These are phyloP conservation scores for Diaporthe amygdali DNA, from an alignment of 2,329 filamentous ascomycete species.

Conservation along the genomic window DNA sequence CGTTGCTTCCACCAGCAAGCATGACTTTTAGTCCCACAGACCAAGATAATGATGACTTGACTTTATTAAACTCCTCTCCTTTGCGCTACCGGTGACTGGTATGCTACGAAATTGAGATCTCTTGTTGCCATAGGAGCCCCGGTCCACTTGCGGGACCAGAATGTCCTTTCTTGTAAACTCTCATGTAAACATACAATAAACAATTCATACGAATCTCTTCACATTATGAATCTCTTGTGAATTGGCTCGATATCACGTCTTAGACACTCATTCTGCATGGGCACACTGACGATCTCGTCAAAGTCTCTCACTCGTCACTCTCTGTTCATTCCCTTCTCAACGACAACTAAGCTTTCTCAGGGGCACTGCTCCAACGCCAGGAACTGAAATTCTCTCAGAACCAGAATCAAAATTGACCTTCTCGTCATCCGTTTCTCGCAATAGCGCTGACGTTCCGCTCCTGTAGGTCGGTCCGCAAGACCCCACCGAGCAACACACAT, in stretches of 20 bases:
- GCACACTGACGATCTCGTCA: not conserved
- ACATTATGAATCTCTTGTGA: not conserved
- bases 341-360: not conserved
- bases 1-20: not conserved
- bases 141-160: not conserved
- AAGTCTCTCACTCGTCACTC: not conserved
- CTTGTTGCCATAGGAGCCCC: not conserved
- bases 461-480: not conserved
- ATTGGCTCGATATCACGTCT: not conserved
- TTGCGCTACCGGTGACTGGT: not conserved
- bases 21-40: not conserved
- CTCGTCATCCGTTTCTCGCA: not conserved
- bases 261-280: not conserved
- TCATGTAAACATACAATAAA: not conserved
- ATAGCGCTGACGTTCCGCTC: not conserved
- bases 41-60: not conserved
- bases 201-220: not conserved
- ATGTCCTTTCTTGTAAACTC: not conserved
- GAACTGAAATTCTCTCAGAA: not conserved
- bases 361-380: not conserved
- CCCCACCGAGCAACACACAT: not conserved
- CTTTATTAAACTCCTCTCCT: not conserved
- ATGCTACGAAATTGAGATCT: not conserved
- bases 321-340: conserved; percentile 1
- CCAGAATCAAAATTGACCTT: not conserved